These are phyloP conservation scores for Saccharomyces hybrid DNA, from an alignment of 1,139 yeast genomes.

Conservation along the genomic window DNA sequence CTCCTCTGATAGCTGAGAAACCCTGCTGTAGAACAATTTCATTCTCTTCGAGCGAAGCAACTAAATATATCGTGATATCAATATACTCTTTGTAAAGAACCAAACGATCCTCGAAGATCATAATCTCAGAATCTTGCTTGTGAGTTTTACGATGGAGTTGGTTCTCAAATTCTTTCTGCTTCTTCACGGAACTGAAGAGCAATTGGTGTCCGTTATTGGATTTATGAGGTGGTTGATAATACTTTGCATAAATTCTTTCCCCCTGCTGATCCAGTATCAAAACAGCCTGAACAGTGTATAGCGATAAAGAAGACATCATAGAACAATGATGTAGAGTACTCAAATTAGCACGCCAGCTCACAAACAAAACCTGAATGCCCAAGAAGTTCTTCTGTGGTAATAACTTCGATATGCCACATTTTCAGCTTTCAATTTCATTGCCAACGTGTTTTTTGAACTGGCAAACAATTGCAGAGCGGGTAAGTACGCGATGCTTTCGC, in stretches of 20 bases:
- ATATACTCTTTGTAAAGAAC: conserved; percentile 75
- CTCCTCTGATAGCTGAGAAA: conserved; percentile 70
- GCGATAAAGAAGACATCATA: conserved; percentile 37
- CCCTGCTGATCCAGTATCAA: conserved; percentile 80
- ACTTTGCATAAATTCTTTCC: conserved; percentile 73
- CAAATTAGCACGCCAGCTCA: conserved; percentile 11
- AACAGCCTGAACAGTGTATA: conserved; percentile 72
- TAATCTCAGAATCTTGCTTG: conserved; percentile 73
- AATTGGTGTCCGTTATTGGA: conserved; percentile 14
- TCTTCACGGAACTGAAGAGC: conserved; percentile 42
- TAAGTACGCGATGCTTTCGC: background rate
- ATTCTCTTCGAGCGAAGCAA: conserved; percentile 76
- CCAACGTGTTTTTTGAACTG: background rate
- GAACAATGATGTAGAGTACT: conserved; percentile 10
- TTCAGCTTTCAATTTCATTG: background rate
- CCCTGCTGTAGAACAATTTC: conserved; percentile 77
- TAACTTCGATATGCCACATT: background rate
- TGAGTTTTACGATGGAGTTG: conserved; percentile 65
- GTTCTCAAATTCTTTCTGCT: conserved; percentile 72
- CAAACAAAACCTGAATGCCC: background rate
- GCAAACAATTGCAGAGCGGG: background rate
- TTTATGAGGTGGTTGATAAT: conserved; percentile 55
- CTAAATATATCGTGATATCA: conserved; percentile 64
- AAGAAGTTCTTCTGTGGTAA: background rate
- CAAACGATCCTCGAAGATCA: conserved; percentile 70